These are phyloP conservation scores for Boletus subparvulus DNA, from an alignment of 768 basidiomycete genomes.

Conservation along the genomic window DNA sequence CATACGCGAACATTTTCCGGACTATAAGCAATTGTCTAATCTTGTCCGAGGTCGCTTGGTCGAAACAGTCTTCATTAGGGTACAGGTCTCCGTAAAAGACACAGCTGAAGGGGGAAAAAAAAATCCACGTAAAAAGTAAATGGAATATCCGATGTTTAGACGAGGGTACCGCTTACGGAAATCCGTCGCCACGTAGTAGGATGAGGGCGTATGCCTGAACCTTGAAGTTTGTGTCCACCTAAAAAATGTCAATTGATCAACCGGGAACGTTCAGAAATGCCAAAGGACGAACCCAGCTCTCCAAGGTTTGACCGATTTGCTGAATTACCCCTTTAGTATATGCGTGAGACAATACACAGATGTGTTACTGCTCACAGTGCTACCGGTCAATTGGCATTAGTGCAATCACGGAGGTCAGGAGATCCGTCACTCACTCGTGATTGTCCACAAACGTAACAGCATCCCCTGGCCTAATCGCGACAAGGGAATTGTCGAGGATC, in stretches of 20 bases:
- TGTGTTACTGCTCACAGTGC: conserved; percentile 56
- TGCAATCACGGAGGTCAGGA: background rate
- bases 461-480: conserved; percentile 67
- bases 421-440: conserved; percentile 63
- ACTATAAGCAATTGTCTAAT: conserved; percentile 56
- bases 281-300: conserved; percentile 68
- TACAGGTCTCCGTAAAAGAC: conserved; percentile 88
- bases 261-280: background rate
- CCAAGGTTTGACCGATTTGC: conserved; percentile 72
- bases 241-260: background rate
- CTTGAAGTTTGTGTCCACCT: conserved; percentile 76
- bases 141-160: background rate
- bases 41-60: conserved; percentile 48
- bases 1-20: conserved; percentile 69
- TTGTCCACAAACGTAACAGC: conserved; percentile 92
- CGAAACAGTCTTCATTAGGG: conserved; percentile 66
- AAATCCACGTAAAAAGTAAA: background rate
- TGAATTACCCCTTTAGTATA: conserved; percentile 19
- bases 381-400: conserved; percentile 25
- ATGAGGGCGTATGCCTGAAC: conserved; percentile 81
- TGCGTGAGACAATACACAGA: background rate
- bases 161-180: conserved; percentile 56
- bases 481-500: conserved; percentile 69
- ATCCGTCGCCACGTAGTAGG: conserved; percentile 64
- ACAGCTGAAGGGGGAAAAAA: conserved; percentile 47